Evolutionary conservation across 23 red algal species (phyloP), one percentile per base, ranked within the genome.

Genomic region (Gracilaria domingensis): DNA sequence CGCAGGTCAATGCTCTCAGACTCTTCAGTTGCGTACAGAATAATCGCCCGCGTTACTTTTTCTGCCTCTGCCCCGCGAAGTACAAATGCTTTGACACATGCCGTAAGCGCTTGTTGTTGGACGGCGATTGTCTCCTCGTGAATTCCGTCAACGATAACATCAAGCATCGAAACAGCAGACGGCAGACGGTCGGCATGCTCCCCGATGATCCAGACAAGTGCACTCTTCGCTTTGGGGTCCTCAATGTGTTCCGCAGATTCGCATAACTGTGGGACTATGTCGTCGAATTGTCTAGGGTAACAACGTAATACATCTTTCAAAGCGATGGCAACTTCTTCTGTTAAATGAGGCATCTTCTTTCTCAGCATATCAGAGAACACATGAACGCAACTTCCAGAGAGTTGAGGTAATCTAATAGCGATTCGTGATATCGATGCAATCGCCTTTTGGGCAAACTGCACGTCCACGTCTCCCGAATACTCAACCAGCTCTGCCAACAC

Each of bases 171-270:
- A 55, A 93, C 75, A 44, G 88, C 70, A 30, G 48, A 69, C 4
- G 75, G 84, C 11, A 87, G 47, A 23, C 50, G 38, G 21, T 84
- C 81, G 3, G 93, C 96, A 87, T 95, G 92, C 75, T 95, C 96
- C 9, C 96, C 96, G 24, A 98, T 66, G 57, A 98, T 95, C 96
- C 96, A 98, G 29, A 95, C 81, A 59, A 98, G 78, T 0, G 96
- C 85, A 30, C 87, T 78, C 53, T 90, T 88, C 38, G 96, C 96
- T 32, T 35, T 72, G 39, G 88, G 82, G 62, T 98, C 96, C 14
- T 90, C 66, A 42, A 95, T 57, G 13, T 83, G 37, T 44, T 93
- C 93, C 11, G 80, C 55, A 40, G 84, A 53, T 30, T 85, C 74
- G 48, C 79, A 82, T 23, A 98, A 39, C 7, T 85, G 84, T 51